These are phyloP conservation scores for Carex parvula DNA, from an alignment of 176 grass and related monocot species.

Conservation along the genomic window DNA sequence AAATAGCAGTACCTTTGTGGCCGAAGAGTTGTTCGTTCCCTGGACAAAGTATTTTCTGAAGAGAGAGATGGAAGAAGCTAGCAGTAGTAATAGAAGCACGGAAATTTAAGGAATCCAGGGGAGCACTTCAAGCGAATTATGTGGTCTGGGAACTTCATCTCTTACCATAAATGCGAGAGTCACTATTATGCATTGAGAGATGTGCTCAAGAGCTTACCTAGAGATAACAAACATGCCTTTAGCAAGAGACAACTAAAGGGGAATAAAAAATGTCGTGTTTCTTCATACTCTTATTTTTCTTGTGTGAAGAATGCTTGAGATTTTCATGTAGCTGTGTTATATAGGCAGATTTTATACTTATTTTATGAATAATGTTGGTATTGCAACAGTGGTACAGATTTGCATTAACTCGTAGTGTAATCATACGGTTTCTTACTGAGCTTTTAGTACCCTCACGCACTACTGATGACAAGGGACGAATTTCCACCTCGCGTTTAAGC, in stretches of 20 bases:
- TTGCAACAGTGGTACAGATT: not conserved
- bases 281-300: not conserved
- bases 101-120: constrained; percentile 70
- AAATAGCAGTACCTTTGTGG: constrained; percentile 37
- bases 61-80: constrained; percentile 46
- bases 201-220: constrained; percentile 64
- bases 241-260: not conserved
- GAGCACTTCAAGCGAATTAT: constrained; percentile 79
- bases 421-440: no score
- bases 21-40: constrained; percentile 69
- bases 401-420: not conserved
- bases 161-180: constrained; percentile 88
- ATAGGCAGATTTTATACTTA: not conserved
- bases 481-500: no score
- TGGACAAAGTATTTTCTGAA: constrained; percentile 76
- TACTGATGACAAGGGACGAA: no score
- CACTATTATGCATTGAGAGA: constrained; percentile 69
- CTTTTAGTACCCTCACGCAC: no score
- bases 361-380: not conserved
- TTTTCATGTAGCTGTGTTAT: not conserved
- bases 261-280: not conserved
- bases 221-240: constrained; percentile 16
- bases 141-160: constrained; percentile 68
- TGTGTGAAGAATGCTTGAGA: constrained; percentile 17
- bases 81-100: constrained; percentile 8